These are phyloP conservation scores for Amanita subjunquillea DNA, from an alignment of 768 basidiomycete genomes.

Conservation along the genomic window DNA sequence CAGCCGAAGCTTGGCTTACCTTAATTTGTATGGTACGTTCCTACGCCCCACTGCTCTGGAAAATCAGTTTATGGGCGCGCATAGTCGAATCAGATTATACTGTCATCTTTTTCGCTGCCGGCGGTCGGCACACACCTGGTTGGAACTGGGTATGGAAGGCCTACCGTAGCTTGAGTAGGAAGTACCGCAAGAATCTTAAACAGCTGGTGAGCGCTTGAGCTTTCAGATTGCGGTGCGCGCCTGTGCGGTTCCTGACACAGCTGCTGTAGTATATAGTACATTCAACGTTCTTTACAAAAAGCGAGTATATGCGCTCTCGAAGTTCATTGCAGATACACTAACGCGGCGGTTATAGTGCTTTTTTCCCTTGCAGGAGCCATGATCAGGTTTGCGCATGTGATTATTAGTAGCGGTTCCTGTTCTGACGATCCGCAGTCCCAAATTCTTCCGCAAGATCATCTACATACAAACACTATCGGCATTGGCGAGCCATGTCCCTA, in stretches of 20 bases:
- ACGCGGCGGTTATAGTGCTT: constrained; percentile 43
- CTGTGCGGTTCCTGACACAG: not conserved
- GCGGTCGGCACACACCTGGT: constrained; percentile 58
- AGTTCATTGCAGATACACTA: constrained; percentile 6
- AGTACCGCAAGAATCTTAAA: constrained; percentile 85
- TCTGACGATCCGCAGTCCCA: constrained; percentile 44
- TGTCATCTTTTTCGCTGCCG: constrained; percentile 80
- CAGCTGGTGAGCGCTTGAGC: constrained; percentile 43
- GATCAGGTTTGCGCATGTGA: constrained; percentile 49
- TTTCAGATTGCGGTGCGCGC: constrained; percentile 12
- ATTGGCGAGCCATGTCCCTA: constrained; percentile 63
- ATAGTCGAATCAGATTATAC: constrained; percentile 85
- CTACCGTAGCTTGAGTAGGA: constrained; percentile 68
- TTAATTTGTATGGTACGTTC: constrained; percentile 66
- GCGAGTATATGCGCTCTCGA: constrained; percentile 15
- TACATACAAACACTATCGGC: constrained; percentile 74
- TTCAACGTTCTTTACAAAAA: constrained; percentile 82
- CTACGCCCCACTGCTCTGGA: not conserved
- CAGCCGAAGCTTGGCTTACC: constrained; percentile 69
- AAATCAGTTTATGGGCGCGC: not conserved
- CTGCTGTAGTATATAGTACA: constrained; percentile 49
- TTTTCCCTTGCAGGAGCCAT: constrained; percentile 84
- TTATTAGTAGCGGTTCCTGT: not conserved
- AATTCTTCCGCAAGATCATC: constrained; percentile 79
- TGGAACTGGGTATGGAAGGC: constrained; percentile 95